Percentiles rank a stretch among this genome's conserved stretches.
These are phyloP conservation scores for Fusarium hostae DNA, from an alignment of 2,329 filamentous ascomycete species.

Conservation along the genomic window DNA sequence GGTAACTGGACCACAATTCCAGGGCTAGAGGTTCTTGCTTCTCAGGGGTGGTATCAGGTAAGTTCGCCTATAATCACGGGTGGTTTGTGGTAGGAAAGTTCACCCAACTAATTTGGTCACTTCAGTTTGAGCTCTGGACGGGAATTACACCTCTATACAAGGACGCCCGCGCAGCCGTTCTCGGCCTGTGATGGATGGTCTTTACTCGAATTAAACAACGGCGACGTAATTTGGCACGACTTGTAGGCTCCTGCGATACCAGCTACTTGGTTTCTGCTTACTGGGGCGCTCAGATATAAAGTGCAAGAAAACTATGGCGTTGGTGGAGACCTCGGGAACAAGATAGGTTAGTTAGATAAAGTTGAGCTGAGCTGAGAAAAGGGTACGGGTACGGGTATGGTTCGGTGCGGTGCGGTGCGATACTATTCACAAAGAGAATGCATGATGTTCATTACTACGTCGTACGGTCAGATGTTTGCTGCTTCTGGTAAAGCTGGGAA, in stretches of 20 bases:
- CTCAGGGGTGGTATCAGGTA: constrained; percentile 90
- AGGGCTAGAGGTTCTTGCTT: constrained; percentile 88
- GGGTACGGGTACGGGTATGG: background rate
- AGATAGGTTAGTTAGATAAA: constrained; percentile 1
- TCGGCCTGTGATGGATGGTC: constrained; percentile 48
- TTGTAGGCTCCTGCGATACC: background rate
- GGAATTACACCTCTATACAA: constrained; percentile 79
- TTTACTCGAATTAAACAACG: background rate
- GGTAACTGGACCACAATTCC: constrained; percentile 83
- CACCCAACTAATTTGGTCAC: constrained; percentile 30
- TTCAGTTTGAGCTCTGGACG: constrained; percentile 84
- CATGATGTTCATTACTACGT: background rate
- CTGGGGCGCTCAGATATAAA: background rate
- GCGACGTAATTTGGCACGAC: constrained; percentile 1
- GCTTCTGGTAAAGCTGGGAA: constrained; percentile 15
- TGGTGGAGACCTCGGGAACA: constrained; percentile 13
- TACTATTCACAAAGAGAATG: background rate
- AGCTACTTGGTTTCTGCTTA: background rate
- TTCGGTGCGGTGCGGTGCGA: background rate
- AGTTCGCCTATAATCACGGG: constrained; percentile 44
- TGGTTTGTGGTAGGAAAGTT: background rate
- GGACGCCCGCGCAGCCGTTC: constrained; percentile 72
- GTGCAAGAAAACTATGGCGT: constrained; percentile 13
- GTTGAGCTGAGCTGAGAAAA: background rate
- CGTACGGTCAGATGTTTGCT: constrained; percentile 10